A percentile compares a stretch with the other conserved stretches of the same genome.
These are phyloP conservation scores for Triangularia verruculosa DNA, from an alignment of 2,329 filamentous ascomycete species.

Conservation along the genomic window DNA sequence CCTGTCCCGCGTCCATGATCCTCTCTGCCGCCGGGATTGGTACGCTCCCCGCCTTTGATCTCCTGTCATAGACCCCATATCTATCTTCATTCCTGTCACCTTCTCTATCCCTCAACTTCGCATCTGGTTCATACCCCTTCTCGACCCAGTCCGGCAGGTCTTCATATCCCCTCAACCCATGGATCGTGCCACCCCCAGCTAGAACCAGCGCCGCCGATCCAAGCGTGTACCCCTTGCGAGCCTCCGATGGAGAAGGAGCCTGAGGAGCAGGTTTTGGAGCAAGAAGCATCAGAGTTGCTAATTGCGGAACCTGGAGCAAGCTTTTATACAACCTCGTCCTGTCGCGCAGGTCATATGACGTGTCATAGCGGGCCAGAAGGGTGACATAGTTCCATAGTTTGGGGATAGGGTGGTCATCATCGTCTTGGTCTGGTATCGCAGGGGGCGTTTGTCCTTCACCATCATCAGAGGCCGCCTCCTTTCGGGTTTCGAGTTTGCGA, in stretches of 20 bases:
- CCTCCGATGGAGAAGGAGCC: constrained; percentile 83
- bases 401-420: constrained; percentile 65
- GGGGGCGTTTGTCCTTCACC: constrained; percentile 28
- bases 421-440: constrained; percentile 29
- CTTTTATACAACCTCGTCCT: constrained; percentile 84
- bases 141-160: constrained; percentile 80
- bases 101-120: constrained; percentile 59
- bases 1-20: constrained; percentile 56
- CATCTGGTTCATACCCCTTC: constrained; percentile 75
- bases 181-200: constrained; percentile 68
- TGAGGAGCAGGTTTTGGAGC: constrained; percentile 94
- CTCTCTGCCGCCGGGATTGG: constrained; percentile 54
- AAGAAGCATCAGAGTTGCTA: constrained; percentile 85
- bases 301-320: constrained; percentile 76
- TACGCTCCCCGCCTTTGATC: constrained; percentile 35
- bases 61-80: constrained; percentile 43
- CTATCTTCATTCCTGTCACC: neutral
- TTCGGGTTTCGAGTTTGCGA: constrained; percentile 47
- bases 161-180: constrained; percentile 76
- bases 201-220: constrained; percentile 85
- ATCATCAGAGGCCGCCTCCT: constrained; percentile 33
- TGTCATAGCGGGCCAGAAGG: constrained; percentile 85
- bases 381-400: constrained; percentile 82
- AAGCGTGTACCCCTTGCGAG: constrained; percentile 70
- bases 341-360: constrained; percentile 91